Conservation (phyloP, 352 stramenopile species). For the Phytophthora hibernalis region DNA sequence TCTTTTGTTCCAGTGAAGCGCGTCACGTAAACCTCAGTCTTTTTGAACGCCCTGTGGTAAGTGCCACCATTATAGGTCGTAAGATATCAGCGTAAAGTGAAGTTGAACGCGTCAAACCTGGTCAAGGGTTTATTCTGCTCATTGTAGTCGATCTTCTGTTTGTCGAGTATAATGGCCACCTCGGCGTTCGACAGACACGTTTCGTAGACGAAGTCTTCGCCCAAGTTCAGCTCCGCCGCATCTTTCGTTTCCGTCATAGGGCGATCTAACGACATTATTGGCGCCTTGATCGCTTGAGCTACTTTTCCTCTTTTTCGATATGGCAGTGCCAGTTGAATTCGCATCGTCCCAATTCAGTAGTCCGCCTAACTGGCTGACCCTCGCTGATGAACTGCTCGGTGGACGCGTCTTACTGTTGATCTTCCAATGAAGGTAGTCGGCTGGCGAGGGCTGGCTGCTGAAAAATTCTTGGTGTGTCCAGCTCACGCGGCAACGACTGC, state of each 20-base stretch:
- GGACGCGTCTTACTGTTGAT: constrained; percentile 1
- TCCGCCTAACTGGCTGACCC: neutral
- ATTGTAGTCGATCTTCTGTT: constrained; percentile 88
- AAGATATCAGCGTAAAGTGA: neutral
- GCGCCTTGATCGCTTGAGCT: neutral
- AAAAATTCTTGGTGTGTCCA: constrained; percentile 55
- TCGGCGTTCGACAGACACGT: constrained; percentile 87
- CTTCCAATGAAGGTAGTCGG: neutral
- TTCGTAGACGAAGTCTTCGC: constrained; percentile 83
- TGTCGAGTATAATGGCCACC: constrained; percentile 86
- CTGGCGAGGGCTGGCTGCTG: constrained; percentile 8
- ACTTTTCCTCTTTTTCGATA: neutral
- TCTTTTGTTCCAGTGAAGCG: constrained; percentile 89
- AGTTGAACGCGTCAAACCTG: constrained; percentile 35
- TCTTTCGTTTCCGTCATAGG: constrained; percentile 85
- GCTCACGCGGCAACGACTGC: constrained; percentile 55
- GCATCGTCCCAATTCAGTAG: constrained; percentile 20
- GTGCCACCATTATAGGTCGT: neutral
- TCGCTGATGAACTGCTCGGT: too few species aligned
- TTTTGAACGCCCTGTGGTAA: constrained; percentile 77
- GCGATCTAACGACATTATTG: constrained; percentile 75
- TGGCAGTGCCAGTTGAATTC: constrained; percentile 9
- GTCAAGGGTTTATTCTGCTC: constrained; percentile 86
- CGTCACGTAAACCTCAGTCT: constrained; percentile 90
- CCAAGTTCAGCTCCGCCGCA: constrained; percentile 80